These are phyloP conservation scores for Fagopyrum esculentum DNA, from an alignment of 148 eudicot genomes.

Conservation along the genomic window DNA sequence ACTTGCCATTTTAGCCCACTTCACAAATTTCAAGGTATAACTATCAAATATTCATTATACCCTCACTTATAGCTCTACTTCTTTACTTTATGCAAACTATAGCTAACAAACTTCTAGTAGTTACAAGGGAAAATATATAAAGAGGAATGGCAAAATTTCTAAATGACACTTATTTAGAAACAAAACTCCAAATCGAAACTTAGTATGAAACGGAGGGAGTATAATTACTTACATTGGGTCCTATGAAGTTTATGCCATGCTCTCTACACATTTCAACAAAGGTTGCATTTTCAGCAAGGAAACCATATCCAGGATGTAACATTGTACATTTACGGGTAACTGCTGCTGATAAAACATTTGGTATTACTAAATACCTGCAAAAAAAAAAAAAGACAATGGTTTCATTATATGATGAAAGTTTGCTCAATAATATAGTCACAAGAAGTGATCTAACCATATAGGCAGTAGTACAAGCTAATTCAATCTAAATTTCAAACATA, in stretches of 20 bases:
- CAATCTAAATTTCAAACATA: background rate
- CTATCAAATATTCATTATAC: too few species aligned
- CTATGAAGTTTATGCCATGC: conserved; percentile 93
- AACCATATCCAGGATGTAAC: conserved; percentile 99
- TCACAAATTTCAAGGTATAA: too few species aligned
- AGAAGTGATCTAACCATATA: background rate
- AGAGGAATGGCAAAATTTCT: too few species aligned
- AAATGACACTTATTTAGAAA: too few species aligned
- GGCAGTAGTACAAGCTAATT: background rate
- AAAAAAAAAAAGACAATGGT: conserved; percentile 9
- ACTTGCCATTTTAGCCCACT: too few species aligned
- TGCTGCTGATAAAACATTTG: conserved; percentile 94
- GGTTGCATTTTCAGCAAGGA: conserved; percentile 93
- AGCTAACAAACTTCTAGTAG: too few species aligned
- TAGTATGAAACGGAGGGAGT: too few species aligned
- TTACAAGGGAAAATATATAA: too few species aligned
- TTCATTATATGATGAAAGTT: conserved; percentile 6
- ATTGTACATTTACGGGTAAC: conserved; percentile 87
- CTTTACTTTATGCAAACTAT: too few species aligned
- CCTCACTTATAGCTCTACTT: too few species aligned
- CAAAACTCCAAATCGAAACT: too few species aligned
- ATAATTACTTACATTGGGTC: conserved; percentile 70
- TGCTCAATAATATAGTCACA: background rate
- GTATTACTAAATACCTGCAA: conserved; percentile 77
- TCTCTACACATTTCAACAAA: conserved; percentile 97